Conservation (phyloP, 108 stramenopile genomes). For the Fragilariopsis cylindrus region DNA sequence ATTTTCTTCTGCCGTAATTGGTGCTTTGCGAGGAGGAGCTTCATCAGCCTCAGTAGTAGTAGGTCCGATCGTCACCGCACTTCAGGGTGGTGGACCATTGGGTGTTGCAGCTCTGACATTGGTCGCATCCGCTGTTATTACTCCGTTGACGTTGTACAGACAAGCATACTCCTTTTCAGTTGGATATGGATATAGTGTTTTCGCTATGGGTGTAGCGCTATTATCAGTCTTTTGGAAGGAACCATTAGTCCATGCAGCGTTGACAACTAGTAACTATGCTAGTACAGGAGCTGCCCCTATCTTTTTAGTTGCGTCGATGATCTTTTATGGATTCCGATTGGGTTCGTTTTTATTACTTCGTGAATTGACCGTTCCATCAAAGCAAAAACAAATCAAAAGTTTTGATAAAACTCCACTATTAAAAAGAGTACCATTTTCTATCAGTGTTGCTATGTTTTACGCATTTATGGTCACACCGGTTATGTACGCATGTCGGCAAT, state of each 20-base stretch:
- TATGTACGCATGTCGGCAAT: slow-evolving; percentile 29
- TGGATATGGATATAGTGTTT: slow-evolving; percentile 41
- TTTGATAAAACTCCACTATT: slow-evolving; percentile 30
- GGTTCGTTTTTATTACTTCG: slow-evolving; percentile 34
- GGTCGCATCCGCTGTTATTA: slow-evolving; percentile 28
- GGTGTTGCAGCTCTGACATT: slow-evolving; percentile 27
- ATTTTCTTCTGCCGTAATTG: neutral
- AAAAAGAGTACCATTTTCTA: slow-evolving; percentile 33
- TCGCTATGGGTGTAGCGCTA: slow-evolving; percentile 28
- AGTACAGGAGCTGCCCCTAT: neutral
- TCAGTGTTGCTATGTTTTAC: slow-evolving; percentile 36
- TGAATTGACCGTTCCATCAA: slow-evolving; percentile 11
- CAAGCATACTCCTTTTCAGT: slow-evolving; percentile 40
- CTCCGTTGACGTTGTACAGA: slow-evolving; percentile 41
- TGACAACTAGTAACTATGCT: neutral
- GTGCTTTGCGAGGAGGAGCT: slow-evolving; percentile 2
- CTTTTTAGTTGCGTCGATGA: neutral
- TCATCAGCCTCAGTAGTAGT: neutral
- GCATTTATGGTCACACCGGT: slow-evolving; percentile 35
- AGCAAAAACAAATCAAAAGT: slow-evolving; percentile 18
- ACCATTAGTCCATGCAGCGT: neutral
- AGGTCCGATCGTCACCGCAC: slow-evolving; percentile 9
- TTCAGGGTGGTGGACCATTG: slow-evolving; percentile 1
- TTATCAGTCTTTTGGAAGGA: slow-evolving; percentile 9
- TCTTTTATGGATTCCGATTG: slow-evolving; percentile 50